Evolutionary conservation across 1,139 yeast species (phyloP).

Genomic region (Candida sp.): DNA sequence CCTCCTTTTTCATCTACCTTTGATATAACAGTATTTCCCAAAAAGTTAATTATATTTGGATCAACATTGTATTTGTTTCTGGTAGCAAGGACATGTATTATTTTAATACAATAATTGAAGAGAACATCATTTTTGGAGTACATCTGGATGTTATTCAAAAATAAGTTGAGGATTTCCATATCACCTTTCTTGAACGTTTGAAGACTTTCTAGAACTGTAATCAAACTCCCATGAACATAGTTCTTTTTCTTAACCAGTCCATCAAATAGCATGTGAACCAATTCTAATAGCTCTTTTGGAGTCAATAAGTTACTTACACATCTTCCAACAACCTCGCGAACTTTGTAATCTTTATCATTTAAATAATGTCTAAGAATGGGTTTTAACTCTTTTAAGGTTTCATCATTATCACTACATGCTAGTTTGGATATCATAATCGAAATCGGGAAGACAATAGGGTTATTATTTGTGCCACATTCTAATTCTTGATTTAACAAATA

Average conservation of each 20-base stretch:
- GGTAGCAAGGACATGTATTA: neutral
- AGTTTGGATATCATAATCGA: conserved; percentile 68
- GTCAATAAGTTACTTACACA: conserved; percentile 51
- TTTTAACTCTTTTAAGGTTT: conserved; percentile 47
- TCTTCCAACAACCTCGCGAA: conserved; percentile 82
- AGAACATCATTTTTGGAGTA: neutral
- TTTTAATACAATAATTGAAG: neutral
- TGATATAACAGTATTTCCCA: conserved; percentile 2
- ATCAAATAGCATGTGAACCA: conserved; percentile 22
- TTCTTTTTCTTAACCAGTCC: conserved; percentile 22
- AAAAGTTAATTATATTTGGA: neutral
- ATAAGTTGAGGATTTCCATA: neutral
- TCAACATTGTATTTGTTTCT: neutral
- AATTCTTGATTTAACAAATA: conserved; percentile 32
- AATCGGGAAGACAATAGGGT: conserved; percentile 71
- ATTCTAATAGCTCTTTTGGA: conserved; percentile 4
- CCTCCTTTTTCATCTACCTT: conserved; percentile 3
- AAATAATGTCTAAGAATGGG: conserved; percentile 46
- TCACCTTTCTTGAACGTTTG: conserved; percentile 2
- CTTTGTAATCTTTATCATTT: conserved; percentile 64
- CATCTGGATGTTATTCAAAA: neutral
- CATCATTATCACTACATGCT: conserved; percentile 51
- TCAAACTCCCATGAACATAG: conserved; percentile 52
- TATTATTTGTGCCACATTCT: conserved; percentile 11
- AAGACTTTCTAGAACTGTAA: conserved; percentile 38